Evolutionary conservation across 1,284 basidiomycete species (phyloP).

Genomic region (Clitocybe nebularis): DNA sequence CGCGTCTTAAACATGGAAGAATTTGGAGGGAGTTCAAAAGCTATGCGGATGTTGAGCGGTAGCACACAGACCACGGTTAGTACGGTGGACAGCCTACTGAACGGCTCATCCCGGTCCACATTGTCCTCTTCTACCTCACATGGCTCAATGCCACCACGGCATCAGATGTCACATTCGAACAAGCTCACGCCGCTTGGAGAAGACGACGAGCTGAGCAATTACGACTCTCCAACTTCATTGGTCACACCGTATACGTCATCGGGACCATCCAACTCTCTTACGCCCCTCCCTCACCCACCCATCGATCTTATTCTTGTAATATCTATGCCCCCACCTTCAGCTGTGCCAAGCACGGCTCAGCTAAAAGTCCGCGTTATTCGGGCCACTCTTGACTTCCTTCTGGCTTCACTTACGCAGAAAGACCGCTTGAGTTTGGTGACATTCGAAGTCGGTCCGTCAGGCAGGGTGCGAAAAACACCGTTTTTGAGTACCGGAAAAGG

Average conservation of each 20-base stretch:
- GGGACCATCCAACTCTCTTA: slow-evolving; percentile 72
- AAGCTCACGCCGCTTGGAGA: slow-evolving; percentile 67
- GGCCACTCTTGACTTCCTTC: slow-evolving; percentile 78
- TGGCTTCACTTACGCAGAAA: slow-evolving; percentile 68
- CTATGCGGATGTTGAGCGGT: slow-evolving; percentile 74
- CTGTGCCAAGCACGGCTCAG: slow-evolving; percentile 72
- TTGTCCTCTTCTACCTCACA: slow-evolving; percentile 69
- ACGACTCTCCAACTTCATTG: slow-evolving; percentile 51
- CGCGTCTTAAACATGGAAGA: slow-evolving; percentile 63
- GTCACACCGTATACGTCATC: slow-evolving; percentile 75
- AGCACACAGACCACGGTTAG: slow-evolving; percentile 66
- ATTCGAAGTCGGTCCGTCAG: slow-evolving; percentile 80
- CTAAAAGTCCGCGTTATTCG: slow-evolving; percentile 86
- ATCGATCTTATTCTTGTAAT: slow-evolving; percentile 91
- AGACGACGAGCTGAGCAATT: slow-evolving; percentile 59
- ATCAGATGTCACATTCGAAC: slow-evolving; percentile 35
- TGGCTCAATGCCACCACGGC: slow-evolving; percentile 37
- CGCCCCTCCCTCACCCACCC: slow-evolving; percentile 80
- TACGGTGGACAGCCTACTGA: slow-evolving; percentile 67
- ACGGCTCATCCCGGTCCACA: slow-evolving; percentile 62
- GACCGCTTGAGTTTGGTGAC: slow-evolving; percentile 87
- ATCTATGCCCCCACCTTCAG: slow-evolving; percentile 73
- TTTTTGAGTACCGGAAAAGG: slow-evolving; percentile 73
- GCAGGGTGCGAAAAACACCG: slow-evolving; percentile 82
- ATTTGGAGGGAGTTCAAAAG: slow-evolving; percentile 71